Base-by-base conservation (phyloP, 108 stramenopile species). In the Fragilaria crotonensis region DNA sequence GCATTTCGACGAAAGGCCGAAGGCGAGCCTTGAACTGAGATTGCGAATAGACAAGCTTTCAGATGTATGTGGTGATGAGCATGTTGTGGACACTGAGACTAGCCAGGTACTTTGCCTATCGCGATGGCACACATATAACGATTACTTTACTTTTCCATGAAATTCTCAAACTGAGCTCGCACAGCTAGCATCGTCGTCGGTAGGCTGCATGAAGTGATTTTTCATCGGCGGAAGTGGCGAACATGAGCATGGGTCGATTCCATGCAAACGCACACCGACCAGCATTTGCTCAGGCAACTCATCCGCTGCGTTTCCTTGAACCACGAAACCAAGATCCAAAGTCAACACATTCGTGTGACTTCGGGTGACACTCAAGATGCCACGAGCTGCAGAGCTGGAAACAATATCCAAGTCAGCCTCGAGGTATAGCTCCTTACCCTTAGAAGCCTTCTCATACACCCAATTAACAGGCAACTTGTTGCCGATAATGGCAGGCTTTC, bases 221-320 rank as follows among this genome's bases (percentile, higher is more conserved):
- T n/a, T n/a, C n/a, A n/a, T n/a, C 76, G 9, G 59, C 66, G n/a
- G 73, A 46, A 7, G n/a, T n/a, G n/a, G n/a, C n/a, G n/a, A n/a
- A n/a, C n/a, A n/a, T n/a, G n/a, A n/a, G n/a, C n/a, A n/a, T n/a
- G 89, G 87, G 66, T 95, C 94, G 47, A 86, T 71, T 48, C 86
- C 74, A 67, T 95, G 89, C 29, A 95, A 45, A 31, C 94, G 68
- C 30, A 81, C 67, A 14, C 79, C 81, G 25, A 78, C 70, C 71
- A 92, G 70, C 83, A 95, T 89, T 63, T 83, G 84, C 67, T 95
- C 94, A 0, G 93, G 93, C 30, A 91, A 65, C 53, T 95, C 85
- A 17, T 81, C 78, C 5, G 54, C 46, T 28, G 67, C 69, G 45
- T 78, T 80, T 0, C 83, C 90, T 66, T 95, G 88, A 48, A 91